Evolutionary conservation across 768 basidiomycete species (phyloP).

Genomic region (Guyanaporus albipodus): DNA sequence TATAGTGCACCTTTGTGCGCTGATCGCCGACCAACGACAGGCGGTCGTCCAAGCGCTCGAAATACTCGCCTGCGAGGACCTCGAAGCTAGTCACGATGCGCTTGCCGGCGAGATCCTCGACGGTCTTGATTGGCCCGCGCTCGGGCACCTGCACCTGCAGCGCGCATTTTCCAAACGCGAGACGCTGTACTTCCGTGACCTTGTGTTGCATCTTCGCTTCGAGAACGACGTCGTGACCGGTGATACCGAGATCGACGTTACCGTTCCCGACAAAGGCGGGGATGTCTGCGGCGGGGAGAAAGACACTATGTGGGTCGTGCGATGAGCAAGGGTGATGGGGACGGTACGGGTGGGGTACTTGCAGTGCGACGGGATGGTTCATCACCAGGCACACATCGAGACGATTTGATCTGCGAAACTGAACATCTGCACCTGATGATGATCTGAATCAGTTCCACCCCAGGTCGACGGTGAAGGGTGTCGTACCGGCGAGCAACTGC

Average conservation of each 20-base stretch:
- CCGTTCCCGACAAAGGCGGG: constrained; percentile 99
- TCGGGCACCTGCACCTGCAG: constrained; percentile 92
- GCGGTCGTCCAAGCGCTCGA: constrained; percentile 57
- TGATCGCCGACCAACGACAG: constrained; percentile 49
- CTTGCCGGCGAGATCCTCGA: constrained; percentile 84
- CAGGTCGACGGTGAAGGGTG: not conserved
- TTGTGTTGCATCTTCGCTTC: constrained; percentile 79
- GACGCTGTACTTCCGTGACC: constrained; percentile 74
- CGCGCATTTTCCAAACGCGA: constrained; percentile 91
- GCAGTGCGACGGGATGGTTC: constrained; percentile 95
- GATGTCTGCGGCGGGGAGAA: constrained; percentile 95
- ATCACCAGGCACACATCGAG: constrained; percentile 91
- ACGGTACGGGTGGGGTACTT: not conserved
- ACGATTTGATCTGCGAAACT: constrained; percentile 82
- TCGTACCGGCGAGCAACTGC: constrained; percentile 71
- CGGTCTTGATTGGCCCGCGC: constrained; percentile 55
- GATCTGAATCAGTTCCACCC: no score
- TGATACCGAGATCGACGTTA: constrained; percentile 94
- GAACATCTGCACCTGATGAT: constrained; percentile 82
- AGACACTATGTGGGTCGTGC: constrained; percentile 55
- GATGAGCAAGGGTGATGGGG: not conserved
- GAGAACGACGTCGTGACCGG: constrained; percentile 95
- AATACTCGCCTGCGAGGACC: constrained; percentile 78
- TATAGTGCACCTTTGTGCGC: constrained; percentile 85
- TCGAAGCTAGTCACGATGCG: constrained; percentile 95